Conservation (phyloP, 805 yeast genomes). For the Saturnispora gosingensis region DNA sequence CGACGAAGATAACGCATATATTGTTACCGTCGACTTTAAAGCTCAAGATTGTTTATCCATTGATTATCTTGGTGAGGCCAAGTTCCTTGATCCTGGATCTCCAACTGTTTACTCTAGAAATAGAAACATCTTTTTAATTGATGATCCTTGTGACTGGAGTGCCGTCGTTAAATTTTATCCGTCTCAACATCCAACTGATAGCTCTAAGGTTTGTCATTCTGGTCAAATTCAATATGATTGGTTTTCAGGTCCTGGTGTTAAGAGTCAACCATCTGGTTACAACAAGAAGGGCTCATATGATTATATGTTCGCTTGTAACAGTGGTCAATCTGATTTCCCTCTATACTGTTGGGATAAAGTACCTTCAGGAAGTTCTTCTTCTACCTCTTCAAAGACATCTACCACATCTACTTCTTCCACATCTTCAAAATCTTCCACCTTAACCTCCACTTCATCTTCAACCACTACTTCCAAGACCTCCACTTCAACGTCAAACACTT, state of each 20-base stretch:
- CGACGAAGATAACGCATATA: slow-evolving; percentile 1
- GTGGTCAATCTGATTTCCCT: slow-evolving; percentile 19
- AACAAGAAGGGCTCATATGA: slow-evolving; percentile 9
- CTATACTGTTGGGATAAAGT: slow-evolving; percentile 16
- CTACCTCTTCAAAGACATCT: neutral
- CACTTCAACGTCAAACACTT: too few relatives aligned
- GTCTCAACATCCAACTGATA: slow-evolving; percentile 9
- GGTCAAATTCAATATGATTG: slow-evolving; percentile 25
- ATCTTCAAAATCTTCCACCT: neutral
- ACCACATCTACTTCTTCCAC: neutral
- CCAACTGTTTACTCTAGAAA: slow-evolving; percentile 8
- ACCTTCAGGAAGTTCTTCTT: neutral
- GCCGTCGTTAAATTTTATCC: slow-evolving; percentile 17
- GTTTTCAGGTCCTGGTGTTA: slow-evolving; percentile 14
- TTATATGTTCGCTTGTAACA: slow-evolving; percentile 17
- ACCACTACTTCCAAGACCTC: neutral
- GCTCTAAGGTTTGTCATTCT: slow-evolving; percentile 14
- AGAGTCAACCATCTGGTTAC: slow-evolving; percentile 4
- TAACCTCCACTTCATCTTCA: slow-evolving; percentile 1
- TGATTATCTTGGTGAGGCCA: slow-evolving; percentile 12
- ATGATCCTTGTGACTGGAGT: slow-evolving; percentile 19
- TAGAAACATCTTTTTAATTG: slow-evolving; percentile 13
- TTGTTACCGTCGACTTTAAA: slow-evolving; percentile 5
- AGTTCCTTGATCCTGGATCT: slow-evolving; percentile 1
- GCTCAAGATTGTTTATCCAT: slow-evolving; percentile 5